A percentile compares a stretch with the other conserved stretches of the same genome.
These are phyloP conservation scores for Choiromyces venosus DNA, from an alignment of 495 filamentous ascomycete species.

Conservation along the genomic window DNA sequence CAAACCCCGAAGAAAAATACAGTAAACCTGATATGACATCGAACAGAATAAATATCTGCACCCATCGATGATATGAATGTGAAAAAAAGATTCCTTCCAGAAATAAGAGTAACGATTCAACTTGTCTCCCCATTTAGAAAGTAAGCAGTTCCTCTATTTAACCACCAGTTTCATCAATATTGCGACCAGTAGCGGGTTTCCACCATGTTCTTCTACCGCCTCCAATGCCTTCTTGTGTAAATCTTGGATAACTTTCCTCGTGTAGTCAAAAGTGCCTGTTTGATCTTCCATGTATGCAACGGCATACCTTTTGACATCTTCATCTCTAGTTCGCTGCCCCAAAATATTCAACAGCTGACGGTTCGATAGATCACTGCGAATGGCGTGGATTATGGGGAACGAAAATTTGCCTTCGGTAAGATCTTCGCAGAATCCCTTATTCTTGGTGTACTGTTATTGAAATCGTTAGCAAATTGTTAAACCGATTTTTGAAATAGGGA, in stretches of 20 bases:
- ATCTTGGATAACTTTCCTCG: conserved; percentile 60
- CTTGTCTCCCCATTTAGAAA: background rate
- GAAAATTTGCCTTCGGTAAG: conserved; percentile 97
- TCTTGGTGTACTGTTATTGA: conserved; percentile 60
- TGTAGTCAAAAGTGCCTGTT: conserved; percentile 85
- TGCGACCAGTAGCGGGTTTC: conserved; percentile 24
- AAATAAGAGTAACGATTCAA: background rate
- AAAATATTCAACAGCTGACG: conserved; percentile 85
- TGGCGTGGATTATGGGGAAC: conserved; percentile 93
- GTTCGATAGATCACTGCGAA: conserved; percentile 72
- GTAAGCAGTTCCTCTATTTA: conserved; percentile 20
- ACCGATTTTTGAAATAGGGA: background rate
- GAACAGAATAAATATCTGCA: background rate
- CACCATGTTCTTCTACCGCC: conserved; percentile 64
- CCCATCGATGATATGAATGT: background rate
- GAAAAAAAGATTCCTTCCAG: background rate
- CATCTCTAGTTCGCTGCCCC: conserved; percentile 77
- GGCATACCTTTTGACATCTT: conserved; percentile 85
- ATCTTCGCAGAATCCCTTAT: conserved; percentile 95
- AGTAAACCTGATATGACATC: conserved; percentile 5
- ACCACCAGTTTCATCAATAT: conserved; percentile 38
- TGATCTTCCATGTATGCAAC: conserved; percentile 81
- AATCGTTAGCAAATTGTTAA: conserved; percentile 39
- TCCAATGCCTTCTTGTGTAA: conserved; percentile 60
- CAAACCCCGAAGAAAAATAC: conserved; percentile 10